Evolutionary conservation across 1,139 yeast species (phyloP).

Genomic region (Sugiyamaella xylanicola): DNA sequence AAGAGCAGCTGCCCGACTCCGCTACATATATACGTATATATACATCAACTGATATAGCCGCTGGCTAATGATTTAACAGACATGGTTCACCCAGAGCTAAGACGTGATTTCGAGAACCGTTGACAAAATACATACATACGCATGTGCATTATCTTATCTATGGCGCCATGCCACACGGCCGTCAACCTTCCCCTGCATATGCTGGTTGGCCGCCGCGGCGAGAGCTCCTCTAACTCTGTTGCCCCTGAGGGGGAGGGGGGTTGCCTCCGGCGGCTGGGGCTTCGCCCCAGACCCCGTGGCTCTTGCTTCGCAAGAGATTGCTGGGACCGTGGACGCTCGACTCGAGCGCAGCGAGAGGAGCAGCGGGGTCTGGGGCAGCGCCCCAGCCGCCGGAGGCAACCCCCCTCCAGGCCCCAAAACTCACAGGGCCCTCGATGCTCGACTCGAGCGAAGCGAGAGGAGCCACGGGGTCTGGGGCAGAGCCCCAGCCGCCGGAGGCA

Average conservation of each 20-base stretch:
- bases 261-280: not conserved
- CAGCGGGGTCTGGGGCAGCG: not conserved
- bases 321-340: not conserved
- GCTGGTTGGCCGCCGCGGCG: not conserved
- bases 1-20: too few relatives aligned
- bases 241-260: too few relatives aligned
- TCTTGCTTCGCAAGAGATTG: too few relatives aligned
- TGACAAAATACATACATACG: not conserved
- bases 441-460: not conserved
- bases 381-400: not conserved
- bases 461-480: not conserved
- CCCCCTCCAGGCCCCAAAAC: not conserved
- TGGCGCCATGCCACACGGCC: not conserved
- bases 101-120: not conserved
- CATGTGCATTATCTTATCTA: not conserved
- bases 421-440: not conserved
- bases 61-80: not conserved
- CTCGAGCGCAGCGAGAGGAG: not conserved
- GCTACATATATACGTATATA: not conserved
- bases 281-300: not conserved
- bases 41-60: not conserved
- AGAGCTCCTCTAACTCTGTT: too few relatives aligned
- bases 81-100: not conserved
- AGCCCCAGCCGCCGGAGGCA: constrained; percentile 4
- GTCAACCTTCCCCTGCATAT: not conserved